Percentiles rank a stretch among this genome's conserved stretches.
Conservation (phyloP, 2,329 filamentous ascomycete genomes). For the Leptographium flavum region DNA sequence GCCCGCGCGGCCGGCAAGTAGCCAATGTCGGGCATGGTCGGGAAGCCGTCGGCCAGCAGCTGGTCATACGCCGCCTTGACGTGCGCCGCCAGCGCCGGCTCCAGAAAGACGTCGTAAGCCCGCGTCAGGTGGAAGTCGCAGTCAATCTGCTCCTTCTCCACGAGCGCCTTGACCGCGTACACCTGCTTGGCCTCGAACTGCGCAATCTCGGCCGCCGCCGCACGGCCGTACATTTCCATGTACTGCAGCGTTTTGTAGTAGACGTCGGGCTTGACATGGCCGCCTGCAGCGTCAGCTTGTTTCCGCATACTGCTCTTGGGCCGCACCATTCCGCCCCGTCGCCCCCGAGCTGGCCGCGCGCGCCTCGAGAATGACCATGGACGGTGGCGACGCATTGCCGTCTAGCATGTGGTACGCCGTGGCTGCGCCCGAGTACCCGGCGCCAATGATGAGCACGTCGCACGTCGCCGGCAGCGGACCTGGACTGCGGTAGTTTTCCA, state of each 20-base stretch:
- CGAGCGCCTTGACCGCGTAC: constrained; percentile 5
- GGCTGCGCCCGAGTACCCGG: constrained; percentile 60
- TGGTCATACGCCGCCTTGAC: not conserved
- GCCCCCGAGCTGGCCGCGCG: constrained; percentile 69
- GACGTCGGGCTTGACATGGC: constrained; percentile 26
- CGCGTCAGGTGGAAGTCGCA: constrained; percentile 6
- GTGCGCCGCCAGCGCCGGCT: constrained; percentile 5
- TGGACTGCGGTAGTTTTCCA: constrained; percentile 35
- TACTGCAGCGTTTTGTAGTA: not conserved
- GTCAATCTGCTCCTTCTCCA: constrained; percentile 5
- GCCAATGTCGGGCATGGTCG: not conserved
- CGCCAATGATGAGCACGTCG: constrained; percentile 59
- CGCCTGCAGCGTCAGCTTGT: constrained; percentile 12
- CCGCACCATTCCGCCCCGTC: constrained; percentile 44
- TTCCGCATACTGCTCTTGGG: no score
- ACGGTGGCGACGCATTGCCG: not conserved
- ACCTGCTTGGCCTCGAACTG: constrained; percentile 9
- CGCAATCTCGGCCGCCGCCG: constrained; percentile 5
- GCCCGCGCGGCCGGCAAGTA: no score
- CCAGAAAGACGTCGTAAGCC: constrained; percentile 22
- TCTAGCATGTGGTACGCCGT: constrained; percentile 45
- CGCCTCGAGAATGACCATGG: constrained; percentile 58
- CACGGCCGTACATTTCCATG: not conserved
- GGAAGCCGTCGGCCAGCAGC: not conserved
- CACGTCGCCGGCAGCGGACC: constrained; percentile 43